Base-by-base conservation (phyloP, 257 asterid species). In the Striga asiatica region DNA sequence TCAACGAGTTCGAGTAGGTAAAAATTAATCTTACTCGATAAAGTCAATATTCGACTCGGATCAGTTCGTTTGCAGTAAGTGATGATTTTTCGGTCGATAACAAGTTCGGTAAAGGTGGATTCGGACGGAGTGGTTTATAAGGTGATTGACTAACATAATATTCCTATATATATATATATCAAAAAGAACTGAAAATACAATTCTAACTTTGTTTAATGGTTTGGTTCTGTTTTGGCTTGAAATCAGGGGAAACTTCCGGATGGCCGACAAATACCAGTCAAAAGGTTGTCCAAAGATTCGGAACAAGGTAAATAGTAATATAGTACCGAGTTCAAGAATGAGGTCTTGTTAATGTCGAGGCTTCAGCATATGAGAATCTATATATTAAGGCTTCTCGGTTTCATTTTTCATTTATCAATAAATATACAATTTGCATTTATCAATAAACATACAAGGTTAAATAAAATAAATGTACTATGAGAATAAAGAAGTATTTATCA, bases 91-190 rank as follows among this genome's bases (percentile, higher is more conserved):
- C 75, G 1, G 21, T 55, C 3, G 43, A 43, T 4, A 68, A 65
- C 43, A 73, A 73, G 54, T 20, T 73, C 17, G 75, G 78, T 5
- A 54, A 56, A 54, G 78, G 78, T 51, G 78, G 78, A 55, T 73
- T 73, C 25, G 78, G n/a, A n/a, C n/a, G n/a, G 75, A 4, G 10
- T 41, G 2, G 78, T 73, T 43, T 68, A 73, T 31, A 65, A 56
- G 78, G 78, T 73, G 14, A 22, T 48, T 20, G 3, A 41, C 1
- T n/a, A n/a, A n/a, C n/a, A n/a, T n/a, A n/a, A n/a, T n/a, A n/a
- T n/a, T n/a, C n/a, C n/a, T n/a, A n/a, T n/a, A n/a, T n/a, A n/a
- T n/a, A n/a, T n/a, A n/a, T n/a, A n/a, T n/a, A n/a, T n/a, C n/a
- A n/a, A n/a, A n/a, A n/a, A n/a, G n/a, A n/a, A n/a, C n/a, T n/a